A percentile compares a stretch with the other conserved stretches of the same genome.
These are phyloP conservation scores for Davidsoniella neocaledoniae DNA, from an alignment of 2,329 filamentous ascomycete genomes.

Conservation along the genomic window DNA sequence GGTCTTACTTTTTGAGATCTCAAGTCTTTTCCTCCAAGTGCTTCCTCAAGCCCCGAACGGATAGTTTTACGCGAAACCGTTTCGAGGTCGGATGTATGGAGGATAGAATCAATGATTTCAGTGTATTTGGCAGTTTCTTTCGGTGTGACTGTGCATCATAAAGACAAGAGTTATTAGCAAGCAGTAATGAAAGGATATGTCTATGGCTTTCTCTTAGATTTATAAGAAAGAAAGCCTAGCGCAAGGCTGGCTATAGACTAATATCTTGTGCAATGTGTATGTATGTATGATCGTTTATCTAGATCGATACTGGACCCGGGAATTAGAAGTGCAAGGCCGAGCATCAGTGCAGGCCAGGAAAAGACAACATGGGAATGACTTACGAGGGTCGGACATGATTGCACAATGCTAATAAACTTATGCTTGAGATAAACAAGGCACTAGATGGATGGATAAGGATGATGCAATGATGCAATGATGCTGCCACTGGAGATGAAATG, in stretches of 20 bases:
- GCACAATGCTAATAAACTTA: background rate
- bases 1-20: slow-evolving; percentile 37
- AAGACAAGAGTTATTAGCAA: background rate
- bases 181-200: too few species aligned
- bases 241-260: background rate
- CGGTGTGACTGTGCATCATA: slow-evolving; percentile 25
- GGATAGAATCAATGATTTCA: slow-evolving; percentile 41
- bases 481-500: background rate
- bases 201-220: too few species aligned
- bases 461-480: background rate
- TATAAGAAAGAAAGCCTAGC: too few species aligned
- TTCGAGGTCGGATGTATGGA: slow-evolving; percentile 39
- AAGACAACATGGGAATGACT: background rate
- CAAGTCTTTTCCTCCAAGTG: slow-evolving; percentile 39
- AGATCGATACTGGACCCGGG: background rate
- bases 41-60: slow-evolving; percentile 36
- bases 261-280: background rate
- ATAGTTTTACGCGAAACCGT: slow-evolving; percentile 50
- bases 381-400: slow-evolving; percentile 10
- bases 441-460: background rate
- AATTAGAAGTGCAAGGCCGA: background rate
- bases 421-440: too few species aligned
- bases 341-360: background rate
- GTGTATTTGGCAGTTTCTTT: slow-evolving; percentile 37
- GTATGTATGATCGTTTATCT: too few species aligned